Conservation (phyloP, 2,329 filamentous ascomycete species). For the Xylariaceae sp. region DNA sequence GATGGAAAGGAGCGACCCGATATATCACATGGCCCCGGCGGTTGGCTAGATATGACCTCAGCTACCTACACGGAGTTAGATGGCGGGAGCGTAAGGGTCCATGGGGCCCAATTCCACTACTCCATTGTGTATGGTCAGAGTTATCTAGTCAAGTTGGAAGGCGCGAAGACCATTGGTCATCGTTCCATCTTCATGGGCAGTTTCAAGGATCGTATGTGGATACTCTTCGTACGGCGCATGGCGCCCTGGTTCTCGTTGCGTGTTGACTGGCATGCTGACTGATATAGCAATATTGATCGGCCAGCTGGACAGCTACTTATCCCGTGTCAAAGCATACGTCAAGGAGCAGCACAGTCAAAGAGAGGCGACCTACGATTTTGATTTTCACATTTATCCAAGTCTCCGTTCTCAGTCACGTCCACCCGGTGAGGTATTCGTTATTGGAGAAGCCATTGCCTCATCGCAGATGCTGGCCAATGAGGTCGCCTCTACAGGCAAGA, state of each 20-base stretch:
- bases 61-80: constrained; percentile 41
- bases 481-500: constrained; percentile 38
- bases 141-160: constrained; percentile 49
- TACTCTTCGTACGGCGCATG: neutral
- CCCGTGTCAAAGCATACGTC: constrained; percentile 29
- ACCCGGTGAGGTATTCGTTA: constrained; percentile 39
- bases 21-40: constrained; percentile 46
- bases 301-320: constrained; percentile 36
- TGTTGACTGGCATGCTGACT: neutral
- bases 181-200: constrained; percentile 44
- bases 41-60: constrained; percentile 38
- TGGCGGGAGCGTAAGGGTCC: constrained; percentile 38
- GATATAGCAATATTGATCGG: constrained; percentile 37
- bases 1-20: constrained; percentile 52
- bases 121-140: constrained; percentile 13
- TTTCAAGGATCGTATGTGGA: constrained; percentile 37
- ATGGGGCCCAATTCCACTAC: constrained; percentile 36
- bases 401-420: constrained; percentile 22
- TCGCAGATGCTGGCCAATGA: constrained; percentile 43
- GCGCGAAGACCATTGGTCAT: constrained; percentile 39
- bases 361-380: constrained; percentile 33
- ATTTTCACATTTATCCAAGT: constrained; percentile 45
- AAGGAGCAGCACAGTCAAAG: constrained; percentile 14
- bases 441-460: constrained; percentile 43
- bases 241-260: too few relatives aligned